A percentile compares a stretch with the other conserved stretches of the same genome.
These are phyloP conservation scores for Russula ochroleuca DNA, from an alignment of 768 basidiomycete species.

Conservation along the genomic window DNA sequence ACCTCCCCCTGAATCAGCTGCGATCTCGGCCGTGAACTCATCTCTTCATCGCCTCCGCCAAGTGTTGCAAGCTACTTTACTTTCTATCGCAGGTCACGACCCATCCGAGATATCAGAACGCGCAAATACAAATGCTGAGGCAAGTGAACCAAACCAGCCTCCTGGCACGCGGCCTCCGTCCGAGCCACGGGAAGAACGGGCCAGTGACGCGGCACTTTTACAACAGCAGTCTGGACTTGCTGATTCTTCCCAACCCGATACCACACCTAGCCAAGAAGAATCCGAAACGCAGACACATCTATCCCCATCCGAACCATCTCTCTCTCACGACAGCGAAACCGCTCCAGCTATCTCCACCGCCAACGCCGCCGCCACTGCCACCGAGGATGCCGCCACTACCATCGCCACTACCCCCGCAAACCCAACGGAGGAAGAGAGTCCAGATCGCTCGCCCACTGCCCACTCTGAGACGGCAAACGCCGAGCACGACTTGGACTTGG, in stretches of 20 bases:
- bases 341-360: constrained; percentile 9
- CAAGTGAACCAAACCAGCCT: background rate
- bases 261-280: background rate
- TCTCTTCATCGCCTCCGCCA: constrained; percentile 70
- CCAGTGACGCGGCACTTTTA: background rate
- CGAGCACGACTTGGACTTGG: constrained; percentile 43
- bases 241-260: constrained; percentile 1
- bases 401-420: background rate
- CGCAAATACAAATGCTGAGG: constrained; percentile 10
- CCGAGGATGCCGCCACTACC: background rate
- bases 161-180: constrained; percentile 5
- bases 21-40: constrained; percentile 55
- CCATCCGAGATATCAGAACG: constrained; percentile 27
- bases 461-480: constrained; percentile 5
- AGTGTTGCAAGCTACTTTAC: constrained; percentile 65
- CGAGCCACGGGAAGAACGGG: background rate
- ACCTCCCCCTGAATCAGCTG: constrained; percentile 51
- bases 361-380: constrained; percentile 8
- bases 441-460: background rate
- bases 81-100: constrained; percentile 63
- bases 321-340: background rate
- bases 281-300: constrained; percentile 1
- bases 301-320: constrained; percentile 3
- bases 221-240: background rate
- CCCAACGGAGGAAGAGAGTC: background rate